Base-by-base conservation (phyloP, 805 yeast genomes). In the Dipodascus albidus region DNA sequence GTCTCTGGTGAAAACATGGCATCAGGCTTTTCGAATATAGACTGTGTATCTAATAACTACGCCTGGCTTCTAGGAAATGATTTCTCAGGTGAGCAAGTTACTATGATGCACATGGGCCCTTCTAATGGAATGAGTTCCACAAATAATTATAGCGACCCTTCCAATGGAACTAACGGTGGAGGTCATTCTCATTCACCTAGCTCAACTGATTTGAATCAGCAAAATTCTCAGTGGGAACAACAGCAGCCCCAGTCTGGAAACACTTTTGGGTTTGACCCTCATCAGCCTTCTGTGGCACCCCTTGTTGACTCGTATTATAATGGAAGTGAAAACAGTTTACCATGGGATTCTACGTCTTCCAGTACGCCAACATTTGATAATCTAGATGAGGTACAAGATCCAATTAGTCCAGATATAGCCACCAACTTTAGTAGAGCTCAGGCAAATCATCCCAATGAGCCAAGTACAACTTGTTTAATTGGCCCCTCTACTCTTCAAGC, bases 1-100 rank as follows among this genome's bases (percentile, higher is more conserved):
- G n/a, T n/a, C n/a, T n/a, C n/a, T n/a, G n/a, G n/a, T n/a, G n/a
- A n/a, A 6, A 23, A 35, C 17, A 51, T 38, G 24, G 23, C 22
- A 3, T 19, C 57, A 14, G 20, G 35, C 22, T 21, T 47, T 15
- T 21, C 44, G 4, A 27, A 58, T 42, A 62, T 60, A 47, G 48
- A 60, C 14, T 52, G 58, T 23, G 44, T 61, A 4, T 53, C 64
- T 6, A 62, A 60, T 23, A 61, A 62, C 33, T 62, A 61, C 48
- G 58, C 62, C 24, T 62, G 65, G 65, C 59, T 62, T n/a, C 60
- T 60, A 41, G 64, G 64, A 3, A 48, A 57, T 2, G 63, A 60
- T 20, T 57, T 59, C 27, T 58, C 58, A 60, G 27, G 54, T 38
- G 44, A 38, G 9, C 44, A 38, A 38, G 20, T 3, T 58, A 57